A percentile compares a stretch with the other conserved stretches of the same genome.
Evolutionary conservation across 1,139 yeast species (phyloP).

Genomic region (Lodderomyces theae): DNA sequence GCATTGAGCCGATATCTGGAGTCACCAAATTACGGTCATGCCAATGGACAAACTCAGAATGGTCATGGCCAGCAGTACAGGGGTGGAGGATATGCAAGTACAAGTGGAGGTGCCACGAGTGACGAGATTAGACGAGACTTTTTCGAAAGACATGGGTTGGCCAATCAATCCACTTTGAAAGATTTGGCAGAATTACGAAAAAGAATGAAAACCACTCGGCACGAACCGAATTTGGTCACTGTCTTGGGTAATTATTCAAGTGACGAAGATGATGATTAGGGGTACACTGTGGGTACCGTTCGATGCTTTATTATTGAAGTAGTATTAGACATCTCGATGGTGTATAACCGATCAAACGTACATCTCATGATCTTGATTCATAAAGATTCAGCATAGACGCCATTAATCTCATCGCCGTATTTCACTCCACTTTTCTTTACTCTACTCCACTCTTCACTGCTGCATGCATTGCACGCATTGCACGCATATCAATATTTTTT

Average conservation of each 20-base stretch:
- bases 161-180: constrained; percentile 12
- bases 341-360: too few relatives aligned
- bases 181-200: constrained; percentile 11
- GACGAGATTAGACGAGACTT: constrained; percentile 2
- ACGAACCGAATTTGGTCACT: constrained; percentile 11
- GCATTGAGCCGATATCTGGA: background rate
- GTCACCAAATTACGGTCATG: background rate
- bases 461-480: too few relatives aligned
- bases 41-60: background rate
- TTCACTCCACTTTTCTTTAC: too few relatives aligned
- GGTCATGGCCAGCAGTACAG: background rate
- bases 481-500: too few relatives aligned
- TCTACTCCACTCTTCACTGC: too few relatives aligned
- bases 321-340: too few relatives aligned
- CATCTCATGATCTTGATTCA: background rate
- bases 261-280: constrained; percentile 23
- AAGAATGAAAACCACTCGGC: constrained; percentile 6
- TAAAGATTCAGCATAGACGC: too few relatives aligned
- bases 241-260: constrained; percentile 22
- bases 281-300: background rate
- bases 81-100: background rate
- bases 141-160: constrained; percentile 7
- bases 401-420: too few relatives aligned
- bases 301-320: too few relatives aligned
- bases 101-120: constrained; percentile 1